Evolutionary conservation across 208 protist species (phyloP).

Genomic region (Acanthamoeba castellanii): DNA sequence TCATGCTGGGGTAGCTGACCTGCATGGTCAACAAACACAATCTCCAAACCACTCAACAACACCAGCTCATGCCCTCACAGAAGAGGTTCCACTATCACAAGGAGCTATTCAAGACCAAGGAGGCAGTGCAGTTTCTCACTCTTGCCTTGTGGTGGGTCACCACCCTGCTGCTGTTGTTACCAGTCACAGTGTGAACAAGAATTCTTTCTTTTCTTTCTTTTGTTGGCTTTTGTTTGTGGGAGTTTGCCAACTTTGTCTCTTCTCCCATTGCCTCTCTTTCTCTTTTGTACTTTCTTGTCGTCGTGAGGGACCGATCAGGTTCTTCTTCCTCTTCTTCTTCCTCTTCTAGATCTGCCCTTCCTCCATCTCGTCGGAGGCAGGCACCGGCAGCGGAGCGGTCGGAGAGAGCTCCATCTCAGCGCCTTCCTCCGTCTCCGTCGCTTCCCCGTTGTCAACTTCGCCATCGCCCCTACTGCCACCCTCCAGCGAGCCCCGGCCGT

Average conservation of each 20-base stretch:
- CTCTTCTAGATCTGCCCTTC: constrained; percentile 15
- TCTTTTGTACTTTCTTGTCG: no score
- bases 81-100: constrained; percentile 46
- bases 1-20: background rate
- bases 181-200: no score
- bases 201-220: no score
- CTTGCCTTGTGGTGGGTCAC: no score
- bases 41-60: background rate
- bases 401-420: background rate
- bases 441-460: background rate
- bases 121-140: background rate
- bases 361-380: constrained; percentile 18
- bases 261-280: no score
- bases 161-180: no score
- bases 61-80: constrained; percentile 17
- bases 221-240: no score
- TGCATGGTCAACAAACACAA: background rate
- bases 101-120: background rate
- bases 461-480: no score
- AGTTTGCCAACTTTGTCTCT: no score
- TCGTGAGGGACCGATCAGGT: no score
- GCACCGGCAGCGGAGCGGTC: background rate
- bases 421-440: background rate
- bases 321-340: no score
- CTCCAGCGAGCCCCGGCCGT: no score